Base-by-base conservation (phyloP, 1,284 basidiomycete genomes). In the Pseudozyma hubeiensis region DNA sequence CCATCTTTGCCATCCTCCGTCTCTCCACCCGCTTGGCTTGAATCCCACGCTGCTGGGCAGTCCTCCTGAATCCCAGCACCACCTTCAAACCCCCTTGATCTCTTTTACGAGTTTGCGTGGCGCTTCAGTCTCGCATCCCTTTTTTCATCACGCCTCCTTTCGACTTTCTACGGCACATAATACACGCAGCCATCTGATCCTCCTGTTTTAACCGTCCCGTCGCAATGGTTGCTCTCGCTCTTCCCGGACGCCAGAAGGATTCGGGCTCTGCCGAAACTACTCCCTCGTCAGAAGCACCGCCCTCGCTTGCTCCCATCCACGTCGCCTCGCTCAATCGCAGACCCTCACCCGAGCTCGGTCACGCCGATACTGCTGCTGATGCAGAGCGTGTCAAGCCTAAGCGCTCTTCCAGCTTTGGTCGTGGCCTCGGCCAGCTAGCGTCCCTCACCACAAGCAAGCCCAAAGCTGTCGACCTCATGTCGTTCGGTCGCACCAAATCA, bases 401-500 rank as follows among this genome's bases (percentile, higher is more conserved):
- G 65, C 74, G 77, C 13, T 72, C 77, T 9, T 64, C 64, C 16
- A 78, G 76, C 59, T 80, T 80, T 39, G 78, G 78, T 16, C 64
- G 63, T 29, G 68, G 77, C 17, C 68, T 80, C 29, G 77, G 78
- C 29, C 59, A 63, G 61, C 70, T 80, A 35, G 66, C 75, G 17
- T 73, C 75, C n/a, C 48, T 77, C 9, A 73, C 69, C 47, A 62
- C 53, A 43, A 51, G 64, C 52, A 77, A 75, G 64, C 63, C 76
- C 43, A 70, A 68, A 43, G 60, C 77, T 7, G 72, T 67, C 43
- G 78, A 78, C 30, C 53, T 66, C 43, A 67, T 71, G 50, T 59
- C 61, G 41, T 67, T 71, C 24, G 68, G 49, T n/a, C 53, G 68
- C 13, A 57, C 50, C n/a, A 71, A 64, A 49, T 64, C 64, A 4